Percentiles rank a stretch among this genome's conserved stretches.
phyloP scores from a whole-genome alignment of 345 rosid genomes.

The Bruguiera sexangula region DNA sequence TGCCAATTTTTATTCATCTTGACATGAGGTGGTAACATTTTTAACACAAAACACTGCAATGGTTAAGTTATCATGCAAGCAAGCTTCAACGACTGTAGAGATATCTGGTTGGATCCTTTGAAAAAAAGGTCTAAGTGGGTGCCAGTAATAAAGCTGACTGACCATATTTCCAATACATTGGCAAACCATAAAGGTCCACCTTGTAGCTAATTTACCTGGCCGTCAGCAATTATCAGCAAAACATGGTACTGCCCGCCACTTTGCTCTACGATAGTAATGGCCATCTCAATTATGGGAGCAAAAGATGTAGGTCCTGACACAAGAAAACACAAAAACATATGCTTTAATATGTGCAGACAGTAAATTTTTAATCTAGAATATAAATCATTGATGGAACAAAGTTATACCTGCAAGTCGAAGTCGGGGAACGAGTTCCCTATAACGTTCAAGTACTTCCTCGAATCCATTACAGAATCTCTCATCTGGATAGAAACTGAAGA shows the following conservation, averaged over 20 bases:
- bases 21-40: background rate
- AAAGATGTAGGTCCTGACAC: slow-evolving; percentile 90
- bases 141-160: background rate
- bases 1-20: background rate
- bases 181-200: background rate
- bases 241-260: slow-evolving; percentile 97
- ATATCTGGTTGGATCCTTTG: background rate
- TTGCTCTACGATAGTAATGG: slow-evolving; percentile 82
- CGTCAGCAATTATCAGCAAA: slow-evolving; percentile 89
- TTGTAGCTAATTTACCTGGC: slow-evolving; percentile 58
- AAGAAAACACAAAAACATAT: background rate
- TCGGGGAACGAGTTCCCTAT: slow-evolving; percentile 72
- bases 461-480: slow-evolving; percentile 74
- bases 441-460: slow-evolving; percentile 75
- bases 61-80: background rate
- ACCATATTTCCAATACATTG: background rate
- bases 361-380: background rate
- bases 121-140: background rate
- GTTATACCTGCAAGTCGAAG: slow-evolving; percentile 76
- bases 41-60: background rate
- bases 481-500: slow-evolving; percentile 68
- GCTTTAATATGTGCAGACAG: background rate
- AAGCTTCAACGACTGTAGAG: background rate
- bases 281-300: slow-evolving; percentile 94
- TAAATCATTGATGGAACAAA: background rate